Evolutionary conservation across 1,284 basidiomycete genomes (phyloP).

Genomic region (Cryptococcus sp.): DNA sequence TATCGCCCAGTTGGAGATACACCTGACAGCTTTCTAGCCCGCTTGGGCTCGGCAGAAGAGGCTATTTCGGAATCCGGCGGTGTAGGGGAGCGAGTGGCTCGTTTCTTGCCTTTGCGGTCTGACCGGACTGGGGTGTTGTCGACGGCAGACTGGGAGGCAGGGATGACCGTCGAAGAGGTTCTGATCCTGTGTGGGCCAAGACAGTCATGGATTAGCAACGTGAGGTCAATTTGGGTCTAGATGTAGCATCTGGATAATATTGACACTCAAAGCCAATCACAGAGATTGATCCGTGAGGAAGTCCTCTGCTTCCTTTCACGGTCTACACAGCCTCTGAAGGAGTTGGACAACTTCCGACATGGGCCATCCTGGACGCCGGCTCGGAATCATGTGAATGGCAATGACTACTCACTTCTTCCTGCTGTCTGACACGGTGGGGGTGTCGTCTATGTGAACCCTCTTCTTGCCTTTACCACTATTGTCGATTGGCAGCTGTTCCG

Average conservation of each 20-base stretch:
- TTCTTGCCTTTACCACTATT: constrained; percentile 34
- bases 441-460: constrained; percentile 22
- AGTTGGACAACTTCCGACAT: background rate
- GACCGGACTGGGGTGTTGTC: constrained; percentile 5
- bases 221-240: background rate
- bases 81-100: constrained; percentile 28
- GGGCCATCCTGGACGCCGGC: background rate
- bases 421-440: constrained; percentile 3
- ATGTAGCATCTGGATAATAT: background rate
- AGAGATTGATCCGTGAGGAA: too few relatives aligned
- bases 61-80: constrained; percentile 3
- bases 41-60: background rate
- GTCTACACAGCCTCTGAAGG: too few relatives aligned
- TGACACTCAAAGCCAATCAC: background rate
- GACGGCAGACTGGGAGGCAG: constrained; percentile 6
- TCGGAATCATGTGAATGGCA: background rate
- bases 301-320: too few relatives aligned
- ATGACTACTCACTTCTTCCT: constrained; percentile 25
- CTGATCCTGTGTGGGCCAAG: constrained; percentile 1
- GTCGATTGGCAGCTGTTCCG: constrained; percentile 14
- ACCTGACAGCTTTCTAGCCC: constrained; percentile 6
- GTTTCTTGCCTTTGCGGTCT: constrained; percentile 49
- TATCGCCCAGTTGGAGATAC: constrained; percentile 19
- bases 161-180: constrained; percentile 2
- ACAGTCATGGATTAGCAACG: background rate